Evolutionary conservation across 345 rosid genomes (phyloP).

Genomic region (Turnera subulata): DNA sequence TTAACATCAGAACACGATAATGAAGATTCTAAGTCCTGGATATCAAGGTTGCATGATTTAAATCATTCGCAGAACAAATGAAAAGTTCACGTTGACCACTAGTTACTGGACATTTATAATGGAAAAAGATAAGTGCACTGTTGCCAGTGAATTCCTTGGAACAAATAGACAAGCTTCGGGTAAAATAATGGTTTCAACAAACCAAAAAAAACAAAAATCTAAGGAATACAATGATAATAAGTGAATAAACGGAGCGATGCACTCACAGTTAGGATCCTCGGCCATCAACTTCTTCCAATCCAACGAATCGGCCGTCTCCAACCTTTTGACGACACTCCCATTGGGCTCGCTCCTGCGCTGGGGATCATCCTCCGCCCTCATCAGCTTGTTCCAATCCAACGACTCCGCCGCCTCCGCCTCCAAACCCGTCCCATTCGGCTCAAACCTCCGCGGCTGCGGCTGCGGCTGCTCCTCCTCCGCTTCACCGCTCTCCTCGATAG

Average conservation of each 20-base stretch:
- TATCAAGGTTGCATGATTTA: no score
- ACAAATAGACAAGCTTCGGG: no score
- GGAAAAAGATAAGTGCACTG: no score
- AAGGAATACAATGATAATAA: not conserved
- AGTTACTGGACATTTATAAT: no score
- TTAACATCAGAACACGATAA: no score
- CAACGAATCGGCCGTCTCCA: conserved; percentile 69
- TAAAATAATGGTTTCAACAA: no score
- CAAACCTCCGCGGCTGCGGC: conserved; percentile 16
- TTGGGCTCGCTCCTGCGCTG: conserved; percentile 36
- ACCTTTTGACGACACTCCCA: conserved; percentile 31
- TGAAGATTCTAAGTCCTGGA: no score
- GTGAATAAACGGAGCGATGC: not conserved
- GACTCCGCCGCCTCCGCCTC: conserved; percentile 41
- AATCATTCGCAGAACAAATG: no score
- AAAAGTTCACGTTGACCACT: no score
- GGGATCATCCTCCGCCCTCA: conserved; percentile 20
- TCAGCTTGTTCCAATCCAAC: no score
- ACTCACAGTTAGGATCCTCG: conserved; percentile 72
- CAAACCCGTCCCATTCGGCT: conserved; percentile 2
- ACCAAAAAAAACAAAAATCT: not conserved
- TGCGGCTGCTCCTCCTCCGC: no score
- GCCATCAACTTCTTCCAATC: conserved; percentile 82
- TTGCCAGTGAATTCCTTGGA: no score
- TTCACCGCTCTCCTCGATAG: not conserved